Conservation (phyloP, 768 basidiomycete species). For the Mycena rosella region DNA sequence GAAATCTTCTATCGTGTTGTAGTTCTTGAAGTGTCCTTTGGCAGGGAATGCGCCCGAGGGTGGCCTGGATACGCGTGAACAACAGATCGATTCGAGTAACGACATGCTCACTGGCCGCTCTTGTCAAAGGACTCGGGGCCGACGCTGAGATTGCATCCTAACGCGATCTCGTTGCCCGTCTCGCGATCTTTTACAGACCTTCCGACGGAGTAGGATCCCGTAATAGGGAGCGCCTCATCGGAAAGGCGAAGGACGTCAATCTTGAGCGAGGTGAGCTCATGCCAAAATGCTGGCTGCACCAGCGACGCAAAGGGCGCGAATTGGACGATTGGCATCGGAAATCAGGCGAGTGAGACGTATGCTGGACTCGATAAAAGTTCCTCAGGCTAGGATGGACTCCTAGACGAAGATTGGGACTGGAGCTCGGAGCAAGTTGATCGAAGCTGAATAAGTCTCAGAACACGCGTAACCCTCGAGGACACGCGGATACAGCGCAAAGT, state of each 20-base stretch:
- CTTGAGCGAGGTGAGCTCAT: constrained; percentile 89
- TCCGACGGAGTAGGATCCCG: constrained; percentile 79
- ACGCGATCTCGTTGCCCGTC: constrained; percentile 77
- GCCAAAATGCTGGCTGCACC: constrained; percentile 94
- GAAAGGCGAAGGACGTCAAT: constrained; percentile 90
- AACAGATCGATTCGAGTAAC: constrained; percentile 17
- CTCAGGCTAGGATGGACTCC: no score
- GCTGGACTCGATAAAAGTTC: no score
- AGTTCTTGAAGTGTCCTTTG: constrained; percentile 88
- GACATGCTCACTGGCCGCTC: constrained; percentile 56
- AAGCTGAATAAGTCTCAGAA: background rate
- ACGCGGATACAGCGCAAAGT: no score
- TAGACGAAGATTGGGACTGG: background rate
- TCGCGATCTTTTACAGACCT: constrained; percentile 81
- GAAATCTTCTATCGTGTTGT: constrained; percentile 98
- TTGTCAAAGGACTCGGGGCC: constrained; percentile 75
- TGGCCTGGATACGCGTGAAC: constrained; percentile 48
- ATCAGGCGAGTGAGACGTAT: no score
- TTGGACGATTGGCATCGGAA: constrained; percentile 77
- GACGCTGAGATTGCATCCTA: constrained; percentile 76
- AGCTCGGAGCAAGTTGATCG: background rate
- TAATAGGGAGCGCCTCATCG: constrained; percentile 73
- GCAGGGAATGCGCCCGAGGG: constrained; percentile 65
- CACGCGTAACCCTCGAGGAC: background rate
- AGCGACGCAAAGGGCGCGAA: constrained; percentile 91